These are phyloP conservation scores for Mallotus repandus DNA, from an alignment of 441 rosid genomes.

Conservation along the genomic window DNA sequence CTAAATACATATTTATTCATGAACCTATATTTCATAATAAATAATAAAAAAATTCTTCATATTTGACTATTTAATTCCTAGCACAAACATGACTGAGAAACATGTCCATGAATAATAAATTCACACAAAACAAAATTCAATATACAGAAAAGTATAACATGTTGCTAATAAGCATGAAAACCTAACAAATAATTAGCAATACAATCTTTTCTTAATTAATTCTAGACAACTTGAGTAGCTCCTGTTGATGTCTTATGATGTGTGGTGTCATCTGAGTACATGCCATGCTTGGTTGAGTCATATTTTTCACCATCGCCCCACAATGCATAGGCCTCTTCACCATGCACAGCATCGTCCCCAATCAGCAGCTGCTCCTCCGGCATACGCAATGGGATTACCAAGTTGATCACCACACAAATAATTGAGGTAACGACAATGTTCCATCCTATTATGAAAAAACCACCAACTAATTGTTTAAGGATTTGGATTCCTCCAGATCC, in stretches of 20 bases:
- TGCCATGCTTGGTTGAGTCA: slow-evolving; percentile 36
- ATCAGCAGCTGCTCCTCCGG: slow-evolving; percentile 47
- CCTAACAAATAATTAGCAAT: too few species aligned
- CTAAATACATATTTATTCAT: too few species aligned
- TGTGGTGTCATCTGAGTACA: slow-evolving; percentile 9
- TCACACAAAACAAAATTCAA: too few species aligned
- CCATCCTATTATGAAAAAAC: slow-evolving; percentile 47
- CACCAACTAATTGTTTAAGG: slow-evolving; percentile 50
- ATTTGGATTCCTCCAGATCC: slow-evolving; percentile 53
- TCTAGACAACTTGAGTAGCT: slow-evolving; percentile 46
- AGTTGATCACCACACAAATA: slow-evolving; percentile 38
- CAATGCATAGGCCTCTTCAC: slow-evolving; percentile 62
- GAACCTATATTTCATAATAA: too few species aligned
- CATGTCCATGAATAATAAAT: too few species aligned
- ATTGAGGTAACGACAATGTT: slow-evolving; percentile 45
- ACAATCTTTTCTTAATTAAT: background rate
- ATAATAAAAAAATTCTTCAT: too few species aligned
- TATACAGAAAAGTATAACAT: too few species aligned
- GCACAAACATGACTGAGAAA: too few species aligned
- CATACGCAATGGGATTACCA: slow-evolving; percentile 50
- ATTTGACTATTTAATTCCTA: too few species aligned
- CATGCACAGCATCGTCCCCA: slow-evolving; percentile 64
- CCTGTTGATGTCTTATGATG: slow-evolving; percentile 28
- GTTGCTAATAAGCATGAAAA: too few species aligned
- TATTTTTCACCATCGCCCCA: slow-evolving; percentile 60